Percentiles rank a stretch among this genome's conserved stretches.
Conservation (phyloP, 768 basidiomycete species). For the Sistotremastrum suecicum region DNA sequence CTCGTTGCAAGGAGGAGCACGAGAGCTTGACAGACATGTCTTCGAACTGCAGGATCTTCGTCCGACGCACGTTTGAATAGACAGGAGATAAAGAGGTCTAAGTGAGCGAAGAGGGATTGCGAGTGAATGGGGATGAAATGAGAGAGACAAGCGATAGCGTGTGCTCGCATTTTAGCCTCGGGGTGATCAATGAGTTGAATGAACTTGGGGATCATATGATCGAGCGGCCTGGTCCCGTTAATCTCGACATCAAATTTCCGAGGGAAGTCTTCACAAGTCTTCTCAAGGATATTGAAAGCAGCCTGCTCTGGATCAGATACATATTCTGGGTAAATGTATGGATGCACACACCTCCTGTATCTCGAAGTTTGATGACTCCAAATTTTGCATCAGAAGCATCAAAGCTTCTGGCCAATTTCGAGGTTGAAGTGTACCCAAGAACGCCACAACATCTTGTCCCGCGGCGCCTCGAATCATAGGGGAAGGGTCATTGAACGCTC, state of each 20-base stretch:
- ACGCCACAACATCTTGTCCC: constrained; percentile 81
- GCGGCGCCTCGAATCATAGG: constrained; percentile 90
- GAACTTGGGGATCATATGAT: constrained; percentile 96
- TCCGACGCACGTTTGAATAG: constrained; percentile 94
- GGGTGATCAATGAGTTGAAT: constrained; percentile 76
- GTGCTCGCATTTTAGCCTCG: constrained; percentile 78
- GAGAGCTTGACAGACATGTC: constrained; percentile 91
- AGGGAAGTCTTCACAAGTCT: constrained; percentile 94
- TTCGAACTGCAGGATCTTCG: constrained; percentile 84
- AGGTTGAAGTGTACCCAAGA: constrained; percentile 79
- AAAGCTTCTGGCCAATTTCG: constrained; percentile 94
- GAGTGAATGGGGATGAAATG: constrained; percentile 83
- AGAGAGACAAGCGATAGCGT: constrained; percentile 87
- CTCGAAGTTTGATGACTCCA: constrained; percentile 62
- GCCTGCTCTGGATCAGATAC: constrained; percentile 36
- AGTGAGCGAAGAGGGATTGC: constrained; percentile 78
- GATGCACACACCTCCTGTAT: constrained; percentile 65
- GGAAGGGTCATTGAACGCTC: constrained; percentile 68
- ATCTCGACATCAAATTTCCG: constrained; percentile 91
- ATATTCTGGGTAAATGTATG: neutral
- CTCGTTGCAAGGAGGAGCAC: constrained; percentile 85
- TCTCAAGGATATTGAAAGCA: constrained; percentile 87
- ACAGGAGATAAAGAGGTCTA: constrained; percentile 86
- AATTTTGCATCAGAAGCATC: constrained; percentile 62
- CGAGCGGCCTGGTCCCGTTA: constrained; percentile 82